Base-by-base conservation (phyloP, 441 rosid genomes). In the Dalechampia spathulata region DNA sequence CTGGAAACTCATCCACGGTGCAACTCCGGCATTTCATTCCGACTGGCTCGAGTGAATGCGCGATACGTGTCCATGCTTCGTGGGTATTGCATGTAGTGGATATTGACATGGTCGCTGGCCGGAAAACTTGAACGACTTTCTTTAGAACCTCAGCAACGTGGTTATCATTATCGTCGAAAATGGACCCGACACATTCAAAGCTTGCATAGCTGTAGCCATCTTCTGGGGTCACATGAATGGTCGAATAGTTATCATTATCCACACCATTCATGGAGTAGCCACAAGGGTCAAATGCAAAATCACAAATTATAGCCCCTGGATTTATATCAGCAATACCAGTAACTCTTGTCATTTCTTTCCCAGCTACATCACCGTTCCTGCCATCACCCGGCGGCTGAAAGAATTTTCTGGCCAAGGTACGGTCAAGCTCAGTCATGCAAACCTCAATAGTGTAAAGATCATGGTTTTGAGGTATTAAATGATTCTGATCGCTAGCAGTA, bases 241-340 rank as follows among this genome's bases (percentile, higher is more conserved):
- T 93, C 1, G 99, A 93, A 79, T 90, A 93, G 22, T 86, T 81
- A 27, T 85, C 91, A 1, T 83, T 77, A 49, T 85, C 89, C 21
- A 93, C 78, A 52, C 95, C 90, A 12, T 93, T 93, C 99, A 93
- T 93, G 16, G 99, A 93, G 75, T 93, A 93, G 0, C 99, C 99
- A 45, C 97, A 93, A 0, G 99, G 97, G 49, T 93, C 97, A 55
- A 93, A 93, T 5, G 81, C 99, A 30, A 85, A 93, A 50, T 93
- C 99, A 48, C 99, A 85, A 0, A 93, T 70, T 30, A 76, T 72
- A 0, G 97, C 80, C 15, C 68, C 66, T 0, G 93, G 93, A 59
- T 80, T 90, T 54, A 90, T 87, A 23, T 62, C 77, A 1, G 63
- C 71, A 15, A 90, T 85, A 5, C 97, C 91, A 20, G 95, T 83